These are phyloP conservation scores for Neospermospora avenae DNA, from an alignment of 2,329 filamentous ascomycete genomes.

Conservation along the genomic window DNA sequence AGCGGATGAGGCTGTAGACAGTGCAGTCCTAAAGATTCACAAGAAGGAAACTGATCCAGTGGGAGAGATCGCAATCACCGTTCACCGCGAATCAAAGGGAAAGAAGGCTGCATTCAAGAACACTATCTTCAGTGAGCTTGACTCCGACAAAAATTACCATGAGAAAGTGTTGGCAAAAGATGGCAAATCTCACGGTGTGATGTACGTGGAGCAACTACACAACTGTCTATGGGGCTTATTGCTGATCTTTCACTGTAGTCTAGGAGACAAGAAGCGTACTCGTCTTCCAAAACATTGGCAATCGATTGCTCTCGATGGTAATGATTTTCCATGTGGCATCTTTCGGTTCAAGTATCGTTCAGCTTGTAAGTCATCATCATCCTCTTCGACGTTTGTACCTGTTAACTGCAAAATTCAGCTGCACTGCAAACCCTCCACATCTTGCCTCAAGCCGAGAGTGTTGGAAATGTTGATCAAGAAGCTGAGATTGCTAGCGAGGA, in stretches of 20 bases:
- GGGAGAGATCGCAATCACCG: background rate
- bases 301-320: conserved; percentile 19
- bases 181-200: background rate
- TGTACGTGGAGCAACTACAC: background rate
- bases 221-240: background rate
- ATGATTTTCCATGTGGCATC: conserved; percentile 12
- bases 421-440: conserved; percentile 24
- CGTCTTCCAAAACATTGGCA: background rate
- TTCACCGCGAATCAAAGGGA: background rate
- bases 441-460: conserved; percentile 18
- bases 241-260: background rate
- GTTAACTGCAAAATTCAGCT: conserved; percentile 10
- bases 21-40: background rate
- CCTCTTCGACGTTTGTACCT: background rate
- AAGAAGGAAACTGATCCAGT: background rate
- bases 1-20: background rate
- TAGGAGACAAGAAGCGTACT: background rate
- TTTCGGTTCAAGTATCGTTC: conserved; percentile 32
- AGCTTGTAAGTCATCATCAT: conserved; percentile 12
- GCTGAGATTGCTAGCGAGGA: background rate
- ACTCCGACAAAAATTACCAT: background rate
- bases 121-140: background rate
- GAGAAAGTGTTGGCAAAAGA: conserved; percentile 2
- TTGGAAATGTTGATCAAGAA: background rate
- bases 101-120: background rate